Base-by-base conservation (phyloP, 805 yeast genomes). In the Teunomyces barrocoloradensis region DNA sequence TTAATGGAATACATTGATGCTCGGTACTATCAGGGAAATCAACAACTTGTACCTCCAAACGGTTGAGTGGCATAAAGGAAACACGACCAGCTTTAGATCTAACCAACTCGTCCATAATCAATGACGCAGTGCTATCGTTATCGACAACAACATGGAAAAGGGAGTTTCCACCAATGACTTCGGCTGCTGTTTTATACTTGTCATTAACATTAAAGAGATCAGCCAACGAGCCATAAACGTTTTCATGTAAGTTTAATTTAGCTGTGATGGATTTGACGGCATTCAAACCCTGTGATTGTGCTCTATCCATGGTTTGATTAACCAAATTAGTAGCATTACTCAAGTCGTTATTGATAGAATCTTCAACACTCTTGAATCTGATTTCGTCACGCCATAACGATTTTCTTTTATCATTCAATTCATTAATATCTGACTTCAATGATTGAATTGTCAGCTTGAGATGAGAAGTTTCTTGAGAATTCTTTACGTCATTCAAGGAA, bases 141-240 rank as follows among this genome's bases (percentile, higher is more conserved):
- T 90, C 96, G 11, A 92, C 98, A 20, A 94, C 94, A 27, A 92
- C 82, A 61, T 92, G 89, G 58, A 90, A 91, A 44, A 94, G 68
- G 2, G 95, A 79, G 50, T 80, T 83, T 1, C 97, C 97, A 18
- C 96, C 97, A 42, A 89, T 79, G 1, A 87, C 91, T 61, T 94
- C 98, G 1, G 85, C 88, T 0, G 97, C 96, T 1, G 83, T 78
- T 59, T 85, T 85, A 60, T 89, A 91, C 58, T 87, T 87, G 45
- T 86, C 90, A 53, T 85, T 85, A 3, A 89, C 92, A 47, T 77
- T 77, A 44, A 94, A 85, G 28, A 94, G 71, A 53, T 90, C 96
- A 34, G 95, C 94, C 13, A 94, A 65, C 0, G 96, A 84, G 0
- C 99, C 99, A 65, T 79, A 83, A 7, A 89, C 95, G 3, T 60